Conservation (phyloP, 163 green algal species). For the Coccomyxa subellipsoidea region DNA sequence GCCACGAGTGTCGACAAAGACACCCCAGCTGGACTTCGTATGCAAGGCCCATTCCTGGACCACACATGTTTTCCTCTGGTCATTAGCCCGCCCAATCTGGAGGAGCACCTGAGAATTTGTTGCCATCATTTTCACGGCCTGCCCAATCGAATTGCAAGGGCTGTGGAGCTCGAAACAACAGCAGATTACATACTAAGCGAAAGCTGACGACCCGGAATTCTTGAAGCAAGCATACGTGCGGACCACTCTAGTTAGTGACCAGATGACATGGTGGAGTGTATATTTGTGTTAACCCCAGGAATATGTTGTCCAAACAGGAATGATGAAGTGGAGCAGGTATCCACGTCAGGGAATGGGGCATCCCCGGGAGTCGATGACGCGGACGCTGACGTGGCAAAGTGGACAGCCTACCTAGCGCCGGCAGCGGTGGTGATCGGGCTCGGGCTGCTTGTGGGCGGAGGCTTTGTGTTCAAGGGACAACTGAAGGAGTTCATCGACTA, state of each 20-base stretch:
- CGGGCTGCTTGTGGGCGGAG: conserved; percentile 44
- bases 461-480: conserved; percentile 54
- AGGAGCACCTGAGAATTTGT: too few species aligned
- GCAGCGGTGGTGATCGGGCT: conserved; percentile 35
- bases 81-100: too few species aligned
- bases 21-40: too few species aligned
- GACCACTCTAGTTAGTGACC: too few species aligned
- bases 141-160: too few species aligned
- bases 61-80: too few species aligned
- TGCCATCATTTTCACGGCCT: too few species aligned
- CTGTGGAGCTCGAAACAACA: background rate
- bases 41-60: too few species aligned
- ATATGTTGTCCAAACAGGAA: background rate
- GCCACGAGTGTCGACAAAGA: too few species aligned
- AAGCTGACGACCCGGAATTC: background rate
- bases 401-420: background rate
- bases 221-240: background rate
- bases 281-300: too few species aligned
- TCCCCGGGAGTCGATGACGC: background rate
- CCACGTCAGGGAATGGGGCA: conserved; percentile 3
- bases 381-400: background rate
- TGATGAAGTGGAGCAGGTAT: background rate
- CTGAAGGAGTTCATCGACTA: conserved; percentile 58
- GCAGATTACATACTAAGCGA: background rate
- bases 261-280: too few species aligned